phyloP scores from a whole-genome alignment of 2,329 filamentous ascomycete species.

The Ophiostoma fasciatum region DNA sequence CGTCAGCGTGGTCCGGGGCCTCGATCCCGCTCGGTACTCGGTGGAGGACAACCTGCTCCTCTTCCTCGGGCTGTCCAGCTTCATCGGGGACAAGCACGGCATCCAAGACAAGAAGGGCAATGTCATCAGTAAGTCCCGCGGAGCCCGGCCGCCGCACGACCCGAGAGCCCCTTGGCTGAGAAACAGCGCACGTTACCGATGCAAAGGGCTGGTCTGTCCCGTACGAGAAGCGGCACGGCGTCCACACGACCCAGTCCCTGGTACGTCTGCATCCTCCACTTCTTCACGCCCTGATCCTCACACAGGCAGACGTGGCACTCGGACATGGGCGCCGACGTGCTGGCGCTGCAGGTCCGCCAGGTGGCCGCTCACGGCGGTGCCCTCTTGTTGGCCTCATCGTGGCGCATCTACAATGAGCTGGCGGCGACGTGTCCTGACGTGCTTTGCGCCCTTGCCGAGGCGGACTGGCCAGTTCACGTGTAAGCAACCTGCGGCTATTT shows the following conservation, averaged over 20 bases:
- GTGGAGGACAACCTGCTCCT: conserved; percentile 38
- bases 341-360: conserved; percentile 32
- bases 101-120: conserved; percentile 33
- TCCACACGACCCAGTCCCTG: conserved; percentile 31
- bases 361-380: conserved; percentile 27
- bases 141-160: no score
- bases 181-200: conserved; percentile 33
- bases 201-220: conserved; percentile 30
- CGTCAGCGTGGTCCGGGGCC: conserved; percentile 38
- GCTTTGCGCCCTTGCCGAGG: conserved; percentile 21
- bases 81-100: conserved; percentile 39
- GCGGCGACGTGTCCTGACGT: conserved; percentile 21
- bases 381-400: conserved; percentile 29
- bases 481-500: no score
- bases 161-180: no score
- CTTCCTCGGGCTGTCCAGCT: conserved; percentile 40
- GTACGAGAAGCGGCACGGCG: conserved; percentile 29
- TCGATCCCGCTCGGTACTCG: conserved; percentile 31
- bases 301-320: conserved; percentile 34
- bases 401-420: conserved; percentile 29
- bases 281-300: background rate
- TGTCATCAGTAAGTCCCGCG: conserved; percentile 27
- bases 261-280: conserved; percentile 18
- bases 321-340: conserved; percentile 36
- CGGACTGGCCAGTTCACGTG: conserved; percentile 34